Conservation (phyloP, 306 rosid genomes). For the Cicer cuneatum region DNA sequence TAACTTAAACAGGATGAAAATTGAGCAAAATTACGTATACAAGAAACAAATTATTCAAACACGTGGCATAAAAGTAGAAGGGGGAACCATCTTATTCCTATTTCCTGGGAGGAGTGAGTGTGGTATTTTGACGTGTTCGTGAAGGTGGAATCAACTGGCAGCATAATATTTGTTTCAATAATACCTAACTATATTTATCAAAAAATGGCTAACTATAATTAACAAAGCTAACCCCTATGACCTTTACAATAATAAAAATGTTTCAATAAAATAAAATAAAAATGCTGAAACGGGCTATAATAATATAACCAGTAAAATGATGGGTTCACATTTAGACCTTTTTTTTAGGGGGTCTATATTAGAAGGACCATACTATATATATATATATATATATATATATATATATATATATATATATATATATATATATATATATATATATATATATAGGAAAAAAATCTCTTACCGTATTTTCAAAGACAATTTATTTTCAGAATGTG, state of each 20-base stretch:
- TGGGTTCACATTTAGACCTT: neutral
- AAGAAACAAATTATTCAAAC: no score
- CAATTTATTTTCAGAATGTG: neutral
- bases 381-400: no score
- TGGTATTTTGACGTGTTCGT: neutral
- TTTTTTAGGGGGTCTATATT: neutral
- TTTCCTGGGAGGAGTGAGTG: no score
- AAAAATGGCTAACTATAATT: neutral
- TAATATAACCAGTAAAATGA: neutral
- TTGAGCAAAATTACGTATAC: no score
- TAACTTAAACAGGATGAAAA: no score
- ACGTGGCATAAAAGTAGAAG: no score
- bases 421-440: no score
- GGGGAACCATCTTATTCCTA: no score
- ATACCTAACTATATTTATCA: neutral
- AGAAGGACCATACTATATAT: no score
- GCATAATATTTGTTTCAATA: neutral
- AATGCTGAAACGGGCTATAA: neutral
- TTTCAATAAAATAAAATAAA: neutral
- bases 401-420: no score
- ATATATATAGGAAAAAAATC: no score
- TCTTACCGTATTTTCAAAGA: no score
- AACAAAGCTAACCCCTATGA: neutral
- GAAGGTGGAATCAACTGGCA: neutral
- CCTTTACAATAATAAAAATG: neutral